A percentile compares a stretch with the other conserved stretches of the same genome.
Conservation (phyloP, 306 rosid genomes). For the Corylus heterophylla region DNA sequence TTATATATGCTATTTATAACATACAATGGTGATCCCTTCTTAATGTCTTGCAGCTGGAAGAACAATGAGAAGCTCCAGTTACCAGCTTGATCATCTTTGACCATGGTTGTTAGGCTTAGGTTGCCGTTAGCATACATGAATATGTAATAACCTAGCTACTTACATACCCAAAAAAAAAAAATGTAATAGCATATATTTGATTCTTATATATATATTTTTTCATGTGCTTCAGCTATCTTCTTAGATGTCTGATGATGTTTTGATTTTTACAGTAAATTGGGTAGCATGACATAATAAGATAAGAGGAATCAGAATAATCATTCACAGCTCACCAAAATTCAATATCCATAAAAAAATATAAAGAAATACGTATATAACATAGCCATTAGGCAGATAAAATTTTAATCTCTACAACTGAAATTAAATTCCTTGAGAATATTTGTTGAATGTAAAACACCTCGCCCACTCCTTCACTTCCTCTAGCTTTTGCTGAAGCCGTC, state of each 20-base stretch:
- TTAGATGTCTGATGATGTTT: background rate
- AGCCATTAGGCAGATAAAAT: too few relatives aligned
- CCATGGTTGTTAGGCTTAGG: slow-evolving; percentile 20
- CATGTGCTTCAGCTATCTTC: background rate
- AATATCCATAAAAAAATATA: too few relatives aligned
- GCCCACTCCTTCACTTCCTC: background rate
- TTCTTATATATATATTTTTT: background rate
- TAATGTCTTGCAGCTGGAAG: slow-evolving; percentile 72
- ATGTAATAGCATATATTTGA: background rate
- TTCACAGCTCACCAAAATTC: background rate
- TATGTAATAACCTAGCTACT: background rate
- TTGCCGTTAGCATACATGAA: slow-evolving; percentile 13
- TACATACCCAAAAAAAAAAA: background rate
- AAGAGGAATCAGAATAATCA: background rate
- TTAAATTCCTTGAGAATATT: too few relatives aligned
- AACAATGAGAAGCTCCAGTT: slow-evolving; percentile 76
- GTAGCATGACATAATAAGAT: background rate
- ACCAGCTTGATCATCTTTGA: slow-evolving; percentile 60
- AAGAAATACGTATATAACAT: too few relatives aligned
- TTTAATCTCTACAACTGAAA: too few relatives aligned
- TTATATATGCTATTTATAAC: background rate
- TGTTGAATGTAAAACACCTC: background rate
- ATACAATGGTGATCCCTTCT: slow-evolving; percentile 14
- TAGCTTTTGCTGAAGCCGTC: background rate
- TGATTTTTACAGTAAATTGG: background rate